Evolutionary conservation across 2,329 filamentous ascomycete genomes (phyloP), one percentile per base, ranked within the genome.

Genomic region (Cytospora leucostoma): DNA sequence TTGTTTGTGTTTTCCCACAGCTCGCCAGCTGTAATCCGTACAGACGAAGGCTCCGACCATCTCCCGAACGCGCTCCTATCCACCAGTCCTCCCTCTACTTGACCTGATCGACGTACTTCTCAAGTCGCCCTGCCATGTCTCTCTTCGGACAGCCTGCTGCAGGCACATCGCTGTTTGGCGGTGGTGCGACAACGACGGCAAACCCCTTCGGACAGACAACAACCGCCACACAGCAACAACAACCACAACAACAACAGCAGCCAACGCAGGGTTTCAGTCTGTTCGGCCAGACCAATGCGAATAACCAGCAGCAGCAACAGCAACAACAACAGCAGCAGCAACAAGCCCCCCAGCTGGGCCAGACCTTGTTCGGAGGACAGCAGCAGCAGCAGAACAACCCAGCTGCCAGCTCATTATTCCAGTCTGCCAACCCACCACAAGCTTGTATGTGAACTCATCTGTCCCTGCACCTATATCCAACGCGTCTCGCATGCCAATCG

Each of bases 401-500:
- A 38, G 69, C 82, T 15, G 80, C 79, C 13, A 80, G 75, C 67
- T 83, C 82, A 10, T 72, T 83, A 69, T 84, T 82, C 81, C 81
- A 83, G 64, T 81, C 82, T 1, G 79, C 44, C 11, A 54, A 47
- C 51, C 40, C 52, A 61, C 59, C 59, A 55, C 59, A 61, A 33
- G 51, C 59, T 17, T 61, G 59, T 61, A 61, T 15, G 59, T 55
- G 12, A n/a, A 40, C 50, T 34, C 4, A 12, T 17, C 8, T 44
- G 35, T 47, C 8, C n/a, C 1, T 12, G 12, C 7, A 47, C n/a
- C 19, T 47, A 6, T 47, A 7, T 47, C 44, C 11, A 17, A 19
- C 12, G 3, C 1, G 11, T 47, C 17, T 7, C 4, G 10, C n/a
- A 3, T 47, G 11, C 6, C 17, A 47, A 8, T 12, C 21, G 4